A percentile compares a stretch with the other conserved stretches of the same genome.
Conservation (phyloP, 208 protist species). For the Angomonas deanei region DNA sequence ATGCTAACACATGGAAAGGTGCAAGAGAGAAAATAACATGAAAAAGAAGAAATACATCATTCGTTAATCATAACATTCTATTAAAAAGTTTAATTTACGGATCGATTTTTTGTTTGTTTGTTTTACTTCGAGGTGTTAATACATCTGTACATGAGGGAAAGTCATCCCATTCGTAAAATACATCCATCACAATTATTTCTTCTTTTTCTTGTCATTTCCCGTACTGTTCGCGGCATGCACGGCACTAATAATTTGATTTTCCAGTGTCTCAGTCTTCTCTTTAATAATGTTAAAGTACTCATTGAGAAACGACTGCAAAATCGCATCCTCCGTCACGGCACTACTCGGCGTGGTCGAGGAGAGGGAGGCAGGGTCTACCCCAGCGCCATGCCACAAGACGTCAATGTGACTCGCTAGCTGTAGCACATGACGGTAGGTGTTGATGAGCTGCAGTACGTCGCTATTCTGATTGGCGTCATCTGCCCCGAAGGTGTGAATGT, state of each 20-base stretch:
- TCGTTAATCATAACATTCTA: neutral
- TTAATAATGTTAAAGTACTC: constrained; percentile 6
- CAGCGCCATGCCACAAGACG: constrained; percentile 1
- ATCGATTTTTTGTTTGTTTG: no score
- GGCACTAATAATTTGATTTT: neutral
- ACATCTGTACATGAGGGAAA: no score
- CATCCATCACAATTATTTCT: neutral
- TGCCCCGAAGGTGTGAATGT: neutral
- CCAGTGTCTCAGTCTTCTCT: constrained; percentile 1
- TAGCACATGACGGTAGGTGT: neutral
- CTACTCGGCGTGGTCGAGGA: no score
- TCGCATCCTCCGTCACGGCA: neutral
- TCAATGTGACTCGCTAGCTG: neutral
- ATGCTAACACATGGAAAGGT: no score
- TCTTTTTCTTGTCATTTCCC: neutral
- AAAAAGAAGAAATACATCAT: neutral
- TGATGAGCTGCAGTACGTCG: constrained; percentile 2
- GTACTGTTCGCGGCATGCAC: neutral
- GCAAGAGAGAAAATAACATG: neutral
- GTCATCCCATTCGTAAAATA: neutral
- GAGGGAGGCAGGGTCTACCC: no score
- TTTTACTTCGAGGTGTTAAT: no score
- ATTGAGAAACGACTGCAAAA: constrained; percentile 5
- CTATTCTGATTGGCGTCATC: neutral
- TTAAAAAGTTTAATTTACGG: no score